Base-by-base conservation (phyloP, 140 eudicot species). In the Oenanthe javanica region DNA sequence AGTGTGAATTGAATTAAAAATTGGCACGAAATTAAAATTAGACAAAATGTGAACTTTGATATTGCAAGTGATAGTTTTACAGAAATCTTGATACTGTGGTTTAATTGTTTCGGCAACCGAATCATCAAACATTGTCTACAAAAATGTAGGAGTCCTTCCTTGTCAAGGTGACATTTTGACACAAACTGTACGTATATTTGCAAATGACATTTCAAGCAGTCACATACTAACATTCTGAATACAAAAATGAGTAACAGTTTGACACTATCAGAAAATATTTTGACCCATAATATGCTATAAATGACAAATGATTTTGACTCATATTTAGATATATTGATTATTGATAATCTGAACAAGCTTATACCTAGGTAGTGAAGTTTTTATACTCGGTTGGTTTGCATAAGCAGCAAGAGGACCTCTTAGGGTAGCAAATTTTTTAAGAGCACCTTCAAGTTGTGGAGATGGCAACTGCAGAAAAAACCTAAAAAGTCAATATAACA, bases 391-490 rank as follows among this genome's bases (percentile, higher is more conserved):
- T 79, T 91, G 95, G 77, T 78, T 89, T 66, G 92, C 97, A 81
- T 86, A 93, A 59, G 93, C 86, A 79, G 97, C 91, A 78, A 93
- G 91, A 2, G 93, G 87, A 64, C 85, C 88, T 76, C 97, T 90
- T 13, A 93, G 92, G 77, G 80, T 88, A 12, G 89, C 82, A 79
- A 89, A 91, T 82, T 91, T 93, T 80, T 88, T 87, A 70, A 93
- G 84, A 87, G 93, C 91, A 84, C 90, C 86, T 82, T 93, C 98
- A 76, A 93, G 96, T 83, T 91, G 97, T 48, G 93, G 93, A 66
- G 89, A 49, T 27, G 98, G 97, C 82, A 91, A 83, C 97, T 93
- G 91, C 90, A 87, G 83, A 31, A 21, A 76, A 52, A 45, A 73
- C 18, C 36, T 72, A 27, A 75, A 21, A 46, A 49, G 31, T 2